Percentiles rank a stretch among this genome's conserved stretches.
phyloP scores from a whole-genome alignment of 768 basidiomycete genomes.

The Clitopilus passeckerianus region DNA sequence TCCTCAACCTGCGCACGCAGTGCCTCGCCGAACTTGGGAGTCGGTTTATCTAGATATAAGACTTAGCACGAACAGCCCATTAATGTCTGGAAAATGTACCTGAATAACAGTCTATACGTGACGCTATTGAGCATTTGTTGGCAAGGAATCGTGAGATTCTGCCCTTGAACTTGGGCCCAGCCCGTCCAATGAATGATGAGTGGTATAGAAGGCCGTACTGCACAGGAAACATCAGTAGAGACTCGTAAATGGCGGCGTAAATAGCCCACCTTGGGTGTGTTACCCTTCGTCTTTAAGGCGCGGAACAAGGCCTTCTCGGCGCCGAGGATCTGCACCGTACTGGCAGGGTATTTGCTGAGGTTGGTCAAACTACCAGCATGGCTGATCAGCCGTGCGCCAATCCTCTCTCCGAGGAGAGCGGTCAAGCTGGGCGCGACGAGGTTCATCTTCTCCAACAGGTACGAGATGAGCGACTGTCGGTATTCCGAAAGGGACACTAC shows the following conservation, averaged over 20 bases:
- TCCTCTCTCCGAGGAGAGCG: slow-evolving; percentile 86
- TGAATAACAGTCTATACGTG: slow-evolving; percentile 92
- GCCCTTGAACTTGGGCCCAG: slow-evolving; percentile 92
- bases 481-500: slow-evolving; percentile 93
- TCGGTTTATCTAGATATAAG: slow-evolving; percentile 61
- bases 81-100: slow-evolving; percentile 32
- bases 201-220: slow-evolving; percentile 98
- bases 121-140: slow-evolving; percentile 97
- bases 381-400: slow-evolving; percentile 88
- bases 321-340: slow-evolving; percentile 96
- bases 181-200: slow-evolving; percentile 94
- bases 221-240: not conserved
- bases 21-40: slow-evolving; percentile 92
- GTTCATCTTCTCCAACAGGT: slow-evolving; percentile 97
- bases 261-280: slow-evolving; percentile 82
- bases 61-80: slow-evolving; percentile 1
- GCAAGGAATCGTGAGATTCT: slow-evolving; percentile 98
- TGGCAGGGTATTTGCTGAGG: slow-evolving; percentile 96
- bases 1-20: slow-evolving; percentile 94
- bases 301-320: slow-evolving; percentile 98
- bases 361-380: slow-evolving; percentile 97
- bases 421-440: slow-evolving; percentile 91
- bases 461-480: slow-evolving; percentile 83
- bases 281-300: slow-evolving; percentile 97
- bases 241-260: not conserved